Evolutionary conservation across 2,329 filamentous ascomycete species (phyloP), one percentile per base, ranked within the genome.

Genomic region (Colletotrichum agaves): DNA sequence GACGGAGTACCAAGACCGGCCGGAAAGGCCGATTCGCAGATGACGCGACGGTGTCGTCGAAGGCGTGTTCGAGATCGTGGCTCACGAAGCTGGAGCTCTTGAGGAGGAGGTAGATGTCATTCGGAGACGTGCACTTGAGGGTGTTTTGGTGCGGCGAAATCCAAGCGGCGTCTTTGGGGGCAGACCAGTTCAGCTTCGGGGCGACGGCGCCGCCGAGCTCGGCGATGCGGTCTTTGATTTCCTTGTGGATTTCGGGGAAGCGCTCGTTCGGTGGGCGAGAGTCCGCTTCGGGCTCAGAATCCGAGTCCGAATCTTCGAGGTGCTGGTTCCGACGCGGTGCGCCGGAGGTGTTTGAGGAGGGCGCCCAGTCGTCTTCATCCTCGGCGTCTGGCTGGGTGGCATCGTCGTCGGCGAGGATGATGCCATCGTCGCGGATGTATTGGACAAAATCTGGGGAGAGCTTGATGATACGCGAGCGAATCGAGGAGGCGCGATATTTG

Each of bases 161-260:
- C 91, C 94, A 98, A 21, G 92, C 93, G 8, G 96, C 96, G 76
- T 99, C 96, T 78, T 98, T 97, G 4, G 96, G 96, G 4, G 94
- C 91, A 5, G 94, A 98, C 96, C 96, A 99, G 82, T 98, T 98
- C 52, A 99, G 83, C 79, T 99, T 99, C 0, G 96, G 96, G 2
- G 92, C 90, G 8, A 97, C 94, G 68, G 90, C 89, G 67, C 95
- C 95, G 15, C 93, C 94, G 1, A 98, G 86, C 73, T 94, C 91
- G 12, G 84, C 80, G 70, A 99, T 98, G 46, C 88, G 92, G 23
- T 88, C 83, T 76, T 90, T 91, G 77, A 99, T 93, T 63, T 87
- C 80, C 49, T 89, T 83, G 78, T 99, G 96, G 2, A 94, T 87
- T 39, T 93, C 91, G 8, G 89, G 80, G 80, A 93, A 89, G 41